Percentiles rank a stretch among this genome's conserved stretches.
Evolutionary conservation across 1,284 basidiomycete genomes (phyloP).

Genomic region (Cryptococcus floricola): DNA sequence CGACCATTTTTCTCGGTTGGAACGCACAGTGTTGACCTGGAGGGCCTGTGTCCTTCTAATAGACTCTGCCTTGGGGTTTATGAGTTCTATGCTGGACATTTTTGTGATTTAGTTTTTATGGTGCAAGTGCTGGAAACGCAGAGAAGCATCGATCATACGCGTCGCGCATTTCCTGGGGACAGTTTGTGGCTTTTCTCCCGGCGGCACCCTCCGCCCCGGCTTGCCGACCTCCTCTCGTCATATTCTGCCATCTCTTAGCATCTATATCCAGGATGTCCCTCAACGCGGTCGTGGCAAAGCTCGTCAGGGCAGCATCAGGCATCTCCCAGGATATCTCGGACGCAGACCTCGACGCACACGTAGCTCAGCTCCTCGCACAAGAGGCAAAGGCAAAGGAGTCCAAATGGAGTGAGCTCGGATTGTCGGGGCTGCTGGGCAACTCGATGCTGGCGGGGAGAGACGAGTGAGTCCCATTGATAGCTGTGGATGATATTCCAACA

Average conservation of each 20-base stretch:
- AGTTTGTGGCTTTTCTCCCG: conserved; percentile 1
- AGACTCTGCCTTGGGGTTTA: conserved; percentile 94
- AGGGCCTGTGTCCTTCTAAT: conserved; percentile 86
- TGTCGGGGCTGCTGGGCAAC: conserved; percentile 44
- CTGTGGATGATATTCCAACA: not conserved
- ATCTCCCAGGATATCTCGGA: conserved; percentile 64
- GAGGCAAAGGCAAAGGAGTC: conserved; percentile 87
- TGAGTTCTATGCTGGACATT: conserved; percentile 67
- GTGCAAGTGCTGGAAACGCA: not conserved
- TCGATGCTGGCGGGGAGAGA: conserved; percentile 52
- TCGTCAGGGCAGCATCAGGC: conserved; percentile 73
- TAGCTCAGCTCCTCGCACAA: conserved; percentile 78
- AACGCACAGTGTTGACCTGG: conserved; percentile 64
- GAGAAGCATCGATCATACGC: not conserved
- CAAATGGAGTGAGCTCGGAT: conserved; percentile 46
- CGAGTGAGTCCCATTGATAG: conserved; percentile 55
- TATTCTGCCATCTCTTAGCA: too few relatives aligned
- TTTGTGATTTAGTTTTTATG: not conserved
- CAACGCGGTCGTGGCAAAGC: conserved; percentile 76
- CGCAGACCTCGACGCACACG: conserved; percentile 79
- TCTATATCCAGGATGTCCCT: conserved; percentile 49
- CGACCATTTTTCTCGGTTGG: not conserved
- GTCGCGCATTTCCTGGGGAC: not conserved
- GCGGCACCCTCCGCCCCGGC: not conserved
- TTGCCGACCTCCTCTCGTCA: not conserved